A percentile compares a stretch with the other conserved stretches of the same genome.
Evolutionary conservation across 2,329 filamentous ascomycete genomes (phyloP).

Genomic region (Colletotrichum sojae): DNA sequence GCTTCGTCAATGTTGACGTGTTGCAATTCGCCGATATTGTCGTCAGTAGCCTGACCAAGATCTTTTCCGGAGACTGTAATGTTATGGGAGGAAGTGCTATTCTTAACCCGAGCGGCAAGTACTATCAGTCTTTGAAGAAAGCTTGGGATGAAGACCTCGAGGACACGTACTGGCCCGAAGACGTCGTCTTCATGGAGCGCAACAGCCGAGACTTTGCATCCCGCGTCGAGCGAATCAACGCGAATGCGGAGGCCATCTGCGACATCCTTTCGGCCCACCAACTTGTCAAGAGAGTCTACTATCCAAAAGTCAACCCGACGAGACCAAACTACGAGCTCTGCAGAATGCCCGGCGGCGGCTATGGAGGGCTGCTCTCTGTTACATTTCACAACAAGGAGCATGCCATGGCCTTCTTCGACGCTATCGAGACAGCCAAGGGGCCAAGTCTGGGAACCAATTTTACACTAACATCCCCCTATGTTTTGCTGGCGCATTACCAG

Average conservation of each 20-base stretch:
- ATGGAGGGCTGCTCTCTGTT: slow-evolving; percentile 90
- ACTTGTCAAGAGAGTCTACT: slow-evolving; percentile 84
- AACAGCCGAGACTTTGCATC: slow-evolving; percentile 94
- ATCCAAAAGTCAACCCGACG: slow-evolving; percentile 84
- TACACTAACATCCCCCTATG: slow-evolving; percentile 91
- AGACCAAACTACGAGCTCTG: slow-evolving; percentile 83
- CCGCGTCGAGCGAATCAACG: slow-evolving; percentile 87
- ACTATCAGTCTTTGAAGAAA: slow-evolving; percentile 79
- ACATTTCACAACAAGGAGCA: slow-evolving; percentile 80
- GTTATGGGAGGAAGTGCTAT: slow-evolving; percentile 92
- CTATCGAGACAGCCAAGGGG: slow-evolving; percentile 89
- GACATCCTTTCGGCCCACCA: slow-evolving; percentile 74
- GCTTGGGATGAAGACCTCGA: slow-evolving; percentile 79
- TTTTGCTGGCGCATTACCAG: slow-evolving; percentile 89
- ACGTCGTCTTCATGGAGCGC: slow-evolving; percentile 93
- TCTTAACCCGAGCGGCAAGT: slow-evolving; percentile 75
- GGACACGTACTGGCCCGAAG: slow-evolving; percentile 95
- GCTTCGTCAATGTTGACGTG: slow-evolving; percentile 95
- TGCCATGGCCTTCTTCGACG: slow-evolving; percentile 87
- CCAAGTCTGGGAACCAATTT: slow-evolving; percentile 98
- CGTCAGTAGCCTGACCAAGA: slow-evolving; percentile 94
- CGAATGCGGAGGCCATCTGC: slow-evolving; percentile 87
- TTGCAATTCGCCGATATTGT: slow-evolving; percentile 91
- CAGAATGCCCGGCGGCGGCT: slow-evolving; percentile 81
- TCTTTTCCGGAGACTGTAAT: slow-evolving; percentile 97